These are phyloP conservation scores for Pleurotus giganteus DNA, from an alignment of 768 basidiomycete species.

Conservation along the genomic window DNA sequence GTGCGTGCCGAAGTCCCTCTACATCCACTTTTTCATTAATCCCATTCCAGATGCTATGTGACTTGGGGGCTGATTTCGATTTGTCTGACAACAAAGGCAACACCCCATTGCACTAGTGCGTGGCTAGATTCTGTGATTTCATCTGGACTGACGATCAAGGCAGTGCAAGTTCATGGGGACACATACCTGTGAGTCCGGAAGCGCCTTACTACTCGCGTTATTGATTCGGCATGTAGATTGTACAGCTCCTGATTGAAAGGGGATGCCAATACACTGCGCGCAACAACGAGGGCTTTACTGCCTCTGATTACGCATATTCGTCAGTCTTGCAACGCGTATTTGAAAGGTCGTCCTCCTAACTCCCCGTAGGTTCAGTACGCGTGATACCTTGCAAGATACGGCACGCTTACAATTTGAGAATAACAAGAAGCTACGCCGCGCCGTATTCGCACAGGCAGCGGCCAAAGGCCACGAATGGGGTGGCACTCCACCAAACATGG, in stretches of 20 bases:
- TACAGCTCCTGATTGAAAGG: conserved; percentile 84
- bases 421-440: conserved; percentile 73
- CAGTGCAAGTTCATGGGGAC: conserved; percentile 88
- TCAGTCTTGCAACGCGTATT: conserved; percentile 32
- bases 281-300: conserved; percentile 90
- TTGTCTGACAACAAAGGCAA: conserved; percentile 91
- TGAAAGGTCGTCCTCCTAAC: conserved; percentile 3
- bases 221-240: conserved; percentile 44
- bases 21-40: conserved; percentile 8
- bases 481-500: conserved; percentile 39
- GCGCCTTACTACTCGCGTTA: conserved; percentile 9
- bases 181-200: conserved; percentile 59
- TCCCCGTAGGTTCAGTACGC: conserved; percentile 58
- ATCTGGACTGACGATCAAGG: conserved; percentile 12
- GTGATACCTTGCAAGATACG: conserved; percentile 77
- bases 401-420: conserved; percentile 76
- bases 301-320: conserved; percentile 93
- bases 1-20: conserved; percentile 42
- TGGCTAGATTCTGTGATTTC: conserved; percentile 13
- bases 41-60: conserved; percentile 74
- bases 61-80: conserved; percentile 87
- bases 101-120: conserved; percentile 90
- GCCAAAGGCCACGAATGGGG: conserved; percentile 65
- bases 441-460: conserved; percentile 72
- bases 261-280: conserved; percentile 81